These are phyloP conservation scores for Puccinia coronata DNA, from an alignment of 1,284 basidiomycete genomes.

Conservation along the genomic window DNA sequence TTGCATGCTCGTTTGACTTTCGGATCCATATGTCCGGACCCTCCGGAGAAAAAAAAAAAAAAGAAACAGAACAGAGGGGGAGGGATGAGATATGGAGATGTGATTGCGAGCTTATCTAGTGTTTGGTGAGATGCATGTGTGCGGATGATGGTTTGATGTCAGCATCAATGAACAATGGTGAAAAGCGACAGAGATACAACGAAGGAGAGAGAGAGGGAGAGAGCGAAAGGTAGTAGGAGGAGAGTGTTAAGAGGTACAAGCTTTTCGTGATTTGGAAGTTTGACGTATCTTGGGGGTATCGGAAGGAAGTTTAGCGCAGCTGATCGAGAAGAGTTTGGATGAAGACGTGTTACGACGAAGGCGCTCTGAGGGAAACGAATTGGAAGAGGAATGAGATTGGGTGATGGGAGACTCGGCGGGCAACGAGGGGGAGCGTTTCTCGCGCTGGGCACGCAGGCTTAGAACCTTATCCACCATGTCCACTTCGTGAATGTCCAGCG, in stretches of 20 bases:
- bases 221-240: background rate
- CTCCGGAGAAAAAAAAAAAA: too few relatives aligned
- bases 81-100: too few relatives aligned
- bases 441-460: background rate
- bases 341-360: background rate
- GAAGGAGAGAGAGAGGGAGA: background rate
- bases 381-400: background rate
- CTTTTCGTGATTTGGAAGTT: background rate
- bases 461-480: constrained; percentile 34
- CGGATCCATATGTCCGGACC: too few relatives aligned
- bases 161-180: too few relatives aligned
- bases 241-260: background rate
- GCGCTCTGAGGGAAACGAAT: background rate
- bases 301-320: background rate
- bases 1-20: too few relatives aligned
- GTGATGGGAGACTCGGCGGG: background rate
- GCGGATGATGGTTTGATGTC: too few relatives aligned
- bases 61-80: too few relatives aligned
- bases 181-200: too few relatives aligned
- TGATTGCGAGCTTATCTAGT: too few relatives aligned
- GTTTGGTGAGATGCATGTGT: too few relatives aligned
- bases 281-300: background rate
- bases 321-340: background rate
- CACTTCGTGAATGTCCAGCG: background rate
- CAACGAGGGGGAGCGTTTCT: background rate